Percentiles rank a stretch among this genome's conserved stretches.
These are phyloP conservation scores for Strigomonas culicis DNA, from an alignment of 208 protist genomes.

Conservation along the genomic window DNA sequence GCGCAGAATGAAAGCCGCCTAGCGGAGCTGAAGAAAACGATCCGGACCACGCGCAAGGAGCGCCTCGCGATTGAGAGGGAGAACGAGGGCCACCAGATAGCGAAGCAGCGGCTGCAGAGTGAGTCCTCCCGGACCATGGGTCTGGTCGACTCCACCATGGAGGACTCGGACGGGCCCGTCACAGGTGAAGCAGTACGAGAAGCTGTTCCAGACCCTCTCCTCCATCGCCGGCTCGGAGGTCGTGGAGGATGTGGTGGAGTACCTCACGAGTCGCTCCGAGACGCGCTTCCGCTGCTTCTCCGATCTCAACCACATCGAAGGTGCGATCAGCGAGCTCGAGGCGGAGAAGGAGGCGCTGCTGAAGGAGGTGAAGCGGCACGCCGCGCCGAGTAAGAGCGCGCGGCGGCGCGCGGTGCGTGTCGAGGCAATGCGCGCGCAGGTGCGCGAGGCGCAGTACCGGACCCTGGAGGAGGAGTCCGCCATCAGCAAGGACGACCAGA, in stretches of 20 bases:
- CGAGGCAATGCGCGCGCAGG: neutral
- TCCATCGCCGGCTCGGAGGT: slow-evolving; percentile 46
- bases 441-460: slow-evolving; percentile 7
- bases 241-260: slow-evolving; percentile 46
- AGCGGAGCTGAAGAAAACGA: slow-evolving; percentile 33
- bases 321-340: slow-evolving; percentile 32
- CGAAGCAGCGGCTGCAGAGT: slow-evolving; percentile 6
- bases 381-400: neutral
- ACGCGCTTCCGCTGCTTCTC: slow-evolving; percentile 55
- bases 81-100: slow-evolving; percentile 17
- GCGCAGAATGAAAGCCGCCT: slow-evolving; percentile 39
- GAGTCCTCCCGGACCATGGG: neutral
- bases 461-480: slow-evolving; percentile 32
- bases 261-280: slow-evolving; percentile 37
- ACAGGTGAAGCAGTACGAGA: slow-evolving; percentile 30
- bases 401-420: neutral
- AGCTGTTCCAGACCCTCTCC: slow-evolving; percentile 34
- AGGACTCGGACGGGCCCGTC: neutral
- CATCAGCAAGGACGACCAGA: slow-evolving; percentile 15
- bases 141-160: neutral
- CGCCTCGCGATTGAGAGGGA: slow-evolving; percentile 33
- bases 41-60: slow-evolving; percentile 29
- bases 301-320: slow-evolving; percentile 44
- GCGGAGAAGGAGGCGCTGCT: slow-evolving; percentile 20
- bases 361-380: slow-evolving; percentile 3